A percentile compares a stretch with the other conserved stretches of the same genome.
phyloP scores from a whole-genome alignment of 2,329 filamentous ascomycete genomes.

The Madurella fahalii region DNA sequence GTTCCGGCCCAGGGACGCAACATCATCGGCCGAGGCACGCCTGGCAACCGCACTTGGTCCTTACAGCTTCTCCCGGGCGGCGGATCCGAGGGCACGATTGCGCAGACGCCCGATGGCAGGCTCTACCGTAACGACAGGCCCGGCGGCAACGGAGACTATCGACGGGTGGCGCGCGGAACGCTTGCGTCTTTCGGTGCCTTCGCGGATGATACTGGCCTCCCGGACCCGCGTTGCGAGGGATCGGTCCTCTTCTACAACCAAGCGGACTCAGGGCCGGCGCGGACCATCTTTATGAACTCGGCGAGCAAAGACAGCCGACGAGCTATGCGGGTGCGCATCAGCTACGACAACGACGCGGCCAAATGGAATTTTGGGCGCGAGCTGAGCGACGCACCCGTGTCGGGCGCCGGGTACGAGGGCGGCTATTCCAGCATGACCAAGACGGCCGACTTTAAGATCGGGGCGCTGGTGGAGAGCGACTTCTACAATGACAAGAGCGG shows the following conservation, averaged over 20 bases:
- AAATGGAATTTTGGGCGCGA: constrained; percentile 20
- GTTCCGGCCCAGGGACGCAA: constrained; percentile 24
- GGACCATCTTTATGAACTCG: constrained; percentile 22
- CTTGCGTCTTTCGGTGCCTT: constrained; percentile 15
- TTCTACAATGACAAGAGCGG: constrained; percentile 15
- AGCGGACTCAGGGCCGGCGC: constrained; percentile 15
- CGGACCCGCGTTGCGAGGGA: constrained; percentile 17
- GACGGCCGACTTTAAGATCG: constrained; percentile 20
- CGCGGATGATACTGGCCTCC: constrained; percentile 16
- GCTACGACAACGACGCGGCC: constrained; percentile 20
- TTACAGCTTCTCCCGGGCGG: constrained; percentile 12
- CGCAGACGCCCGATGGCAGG: constrained; percentile 19
- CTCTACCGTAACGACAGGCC: constrained; percentile 22
- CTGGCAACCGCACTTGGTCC: constrained; percentile 24
- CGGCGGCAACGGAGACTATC: constrained; percentile 9
- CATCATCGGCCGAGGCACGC: constrained; percentile 23
- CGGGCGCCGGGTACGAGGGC: constrained; percentile 18
- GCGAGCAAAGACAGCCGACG: constrained; percentile 17
- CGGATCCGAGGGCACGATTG: constrained; percentile 21
- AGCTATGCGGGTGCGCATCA: constrained; percentile 20
- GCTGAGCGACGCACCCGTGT: constrained; percentile 15
- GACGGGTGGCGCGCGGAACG: constrained; percentile 18
- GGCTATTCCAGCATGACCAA: constrained; percentile 23
- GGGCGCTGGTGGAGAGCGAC: constrained; percentile 21
- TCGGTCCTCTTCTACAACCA: constrained; percentile 15